Percentiles rank a stretch among this genome's conserved stretches.
Conservation (phyloP, 2,329 filamentous ascomycete genomes). For the Phyllosticta paracitricarpa region DNA sequence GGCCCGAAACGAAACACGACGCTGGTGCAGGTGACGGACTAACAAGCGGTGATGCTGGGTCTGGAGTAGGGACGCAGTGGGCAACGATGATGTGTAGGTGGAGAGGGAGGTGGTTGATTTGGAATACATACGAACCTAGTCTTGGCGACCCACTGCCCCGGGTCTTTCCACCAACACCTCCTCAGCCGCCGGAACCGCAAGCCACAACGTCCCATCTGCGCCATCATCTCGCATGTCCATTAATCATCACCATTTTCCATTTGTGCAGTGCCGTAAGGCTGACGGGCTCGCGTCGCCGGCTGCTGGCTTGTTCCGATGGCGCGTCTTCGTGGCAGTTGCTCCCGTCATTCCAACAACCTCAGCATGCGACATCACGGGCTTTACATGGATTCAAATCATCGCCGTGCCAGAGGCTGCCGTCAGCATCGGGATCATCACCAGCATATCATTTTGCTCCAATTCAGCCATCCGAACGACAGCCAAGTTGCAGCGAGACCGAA, state of each 20-base stretch:
- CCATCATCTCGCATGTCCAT: background rate
- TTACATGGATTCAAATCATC: background rate
- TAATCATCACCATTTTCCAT: background rate
- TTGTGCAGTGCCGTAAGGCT: background rate
- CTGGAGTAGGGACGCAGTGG: background rate
- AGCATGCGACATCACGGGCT: background rate
- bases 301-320: background rate
- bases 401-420: background rate
- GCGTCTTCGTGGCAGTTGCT: background rate
- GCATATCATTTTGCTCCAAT: background rate
- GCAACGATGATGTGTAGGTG: background rate
- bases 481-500: background rate
- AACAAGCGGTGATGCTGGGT: background rate
- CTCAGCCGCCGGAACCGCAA: background rate
- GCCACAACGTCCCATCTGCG: background rate
- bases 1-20: background rate
- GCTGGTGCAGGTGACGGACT: background rate
- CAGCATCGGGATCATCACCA: background rate
- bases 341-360: background rate
- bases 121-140: background rate
- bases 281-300: background rate
- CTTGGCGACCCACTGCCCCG: background rate
- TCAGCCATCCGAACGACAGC: background rate
- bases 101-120: background rate
- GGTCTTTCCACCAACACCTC: background rate